Evolutionary conservation across 495 filamentous ascomycete genomes (phyloP), one percentile per base, ranked within the genome.

Genomic region (Penicillium cataractarum): DNA sequence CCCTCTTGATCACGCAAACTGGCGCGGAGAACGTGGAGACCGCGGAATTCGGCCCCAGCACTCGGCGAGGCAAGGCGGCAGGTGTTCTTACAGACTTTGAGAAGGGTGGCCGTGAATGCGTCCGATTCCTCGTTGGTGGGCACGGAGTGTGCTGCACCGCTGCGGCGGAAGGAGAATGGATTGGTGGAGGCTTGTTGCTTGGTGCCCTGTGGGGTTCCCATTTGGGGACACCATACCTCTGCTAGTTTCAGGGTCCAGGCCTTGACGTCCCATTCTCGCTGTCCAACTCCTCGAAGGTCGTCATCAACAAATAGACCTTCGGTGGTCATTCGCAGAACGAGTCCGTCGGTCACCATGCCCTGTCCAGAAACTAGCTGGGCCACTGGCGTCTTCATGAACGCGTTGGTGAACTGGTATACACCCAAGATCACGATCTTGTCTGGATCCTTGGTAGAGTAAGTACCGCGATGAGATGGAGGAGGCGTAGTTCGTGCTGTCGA

Each of bases 241-340:
- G 95, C 87, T 27, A 88, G 80, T 75, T 93, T 97, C 77, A 99
- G 84, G 13, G 92, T 96, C 95, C 95, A 97, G 19, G 94, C 93
- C 72, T 97, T 97, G 74, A 97, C 85, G 72, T 99, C 95, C 96
- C 96, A 99, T 77, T 98, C 96, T 52, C 95, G 85, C 72, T 97
- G 92, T 21, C 89, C 87, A 3, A 96, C 89, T 42, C 87, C 87
- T 19, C 92, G 87, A 39, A 97, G 80, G 67, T 97, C 95, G 72
- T 98, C 96, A 71, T 99, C 95, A 65, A 99, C 92, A 74, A 98
- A 98, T 35, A 97, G 84, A 4, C 95, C 95, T 73, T 96, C 95
- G 3, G 89, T 93, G 2, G 87, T 91, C 67, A 97, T 92, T 12
- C 87, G 84, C 44, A 97, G 84, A 46, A 97, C 86, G 31, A 97